These are phyloP conservation scores for Colletotrichum plurivorum DNA, from an alignment of 2,329 filamentous ascomycete species.

Conservation along the genomic window DNA sequence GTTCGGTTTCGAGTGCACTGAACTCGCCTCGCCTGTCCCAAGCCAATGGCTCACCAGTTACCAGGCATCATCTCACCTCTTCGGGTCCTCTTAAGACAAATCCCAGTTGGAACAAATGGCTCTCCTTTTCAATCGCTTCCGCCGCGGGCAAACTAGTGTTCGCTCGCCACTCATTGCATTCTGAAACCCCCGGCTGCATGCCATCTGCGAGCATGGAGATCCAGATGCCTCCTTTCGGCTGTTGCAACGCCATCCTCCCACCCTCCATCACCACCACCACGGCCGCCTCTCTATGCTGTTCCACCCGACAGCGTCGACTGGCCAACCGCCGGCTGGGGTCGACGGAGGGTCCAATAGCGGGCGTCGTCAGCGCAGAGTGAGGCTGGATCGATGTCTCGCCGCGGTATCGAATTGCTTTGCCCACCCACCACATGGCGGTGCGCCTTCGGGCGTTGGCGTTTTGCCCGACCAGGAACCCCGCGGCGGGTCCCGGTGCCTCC, in stretches of 20 bases:
- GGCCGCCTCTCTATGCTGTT: not conserved
- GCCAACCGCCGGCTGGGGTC: not conserved
- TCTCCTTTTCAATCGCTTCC: not conserved
- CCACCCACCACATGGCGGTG: not conserved
- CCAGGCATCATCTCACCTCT: not conserved
- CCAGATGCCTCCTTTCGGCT: not conserved
- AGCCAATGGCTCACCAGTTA: too few species aligned
- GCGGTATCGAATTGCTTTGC: not conserved
- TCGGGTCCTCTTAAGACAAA: not conserved
- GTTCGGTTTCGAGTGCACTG: too few species aligned
- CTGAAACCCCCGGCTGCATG: conserved; percentile 1
- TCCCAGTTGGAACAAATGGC: too few species aligned
- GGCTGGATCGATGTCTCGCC: not conserved
- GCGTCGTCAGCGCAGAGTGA: not conserved
- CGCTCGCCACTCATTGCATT: conserved; percentile 2
- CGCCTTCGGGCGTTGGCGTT: not conserved
- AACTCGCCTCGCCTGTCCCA: too few species aligned
- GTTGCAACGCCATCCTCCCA: conserved; percentile 2
- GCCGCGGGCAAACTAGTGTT: not conserved
- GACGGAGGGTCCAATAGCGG: not conserved
- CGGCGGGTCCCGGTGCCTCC: conserved; percentile 11
- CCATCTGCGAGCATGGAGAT: conserved; percentile 7
- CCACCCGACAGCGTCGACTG: not conserved
- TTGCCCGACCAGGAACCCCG: not conserved
- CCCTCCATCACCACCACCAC: not conserved